Percentiles rank a stretch among this genome's conserved stretches.
These are phyloP conservation scores for Aspergillus melleus DNA, from an alignment of 2,329 filamentous ascomycete species.

Conservation along the genomic window DNA sequence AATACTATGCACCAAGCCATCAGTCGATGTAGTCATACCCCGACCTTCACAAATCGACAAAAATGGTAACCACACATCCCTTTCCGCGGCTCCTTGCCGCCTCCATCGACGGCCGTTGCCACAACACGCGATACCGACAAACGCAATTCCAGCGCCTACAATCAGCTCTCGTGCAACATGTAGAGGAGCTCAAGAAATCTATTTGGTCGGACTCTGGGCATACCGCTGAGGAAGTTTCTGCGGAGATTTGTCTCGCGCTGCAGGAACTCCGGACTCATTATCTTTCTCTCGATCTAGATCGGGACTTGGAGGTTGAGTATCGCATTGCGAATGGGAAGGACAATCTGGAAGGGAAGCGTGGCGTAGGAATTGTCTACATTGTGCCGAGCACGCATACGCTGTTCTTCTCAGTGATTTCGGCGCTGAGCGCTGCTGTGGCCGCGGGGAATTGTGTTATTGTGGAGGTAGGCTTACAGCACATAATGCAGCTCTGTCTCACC, in stretches of 20 bases:
- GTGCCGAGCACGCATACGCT: conserved; percentile 50
- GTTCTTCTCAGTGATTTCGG: conserved; percentile 48
- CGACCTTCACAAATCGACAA: not conserved
- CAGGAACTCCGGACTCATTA: conserved; percentile 29
- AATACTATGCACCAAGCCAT: no score
- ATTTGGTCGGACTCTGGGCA: conserved; percentile 32
- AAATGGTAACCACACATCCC: conserved; percentile 13
- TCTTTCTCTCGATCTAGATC: conserved; percentile 14
- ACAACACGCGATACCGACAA: conserved; percentile 41
- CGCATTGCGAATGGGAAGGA: conserved; percentile 23
- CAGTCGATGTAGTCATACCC: not conserved
- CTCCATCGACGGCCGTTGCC: conserved; percentile 40
- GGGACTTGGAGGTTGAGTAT: conserved; percentile 25
- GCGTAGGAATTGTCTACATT: conserved; percentile 44
- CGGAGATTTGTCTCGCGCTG: conserved; percentile 27
- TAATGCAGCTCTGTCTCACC: no score
- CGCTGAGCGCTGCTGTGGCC: conserved; percentile 49
- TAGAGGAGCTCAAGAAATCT: conserved; percentile 31
- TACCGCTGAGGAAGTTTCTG: conserved; percentile 34
- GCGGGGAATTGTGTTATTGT: conserved; percentile 55
- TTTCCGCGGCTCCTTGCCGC: conserved; percentile 34
- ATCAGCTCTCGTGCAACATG: conserved; percentile 27
- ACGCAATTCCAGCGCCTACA: conserved; percentile 42
- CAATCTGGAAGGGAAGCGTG: conserved; percentile 11
- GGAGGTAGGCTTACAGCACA: conserved; percentile 38